These are phyloP conservation scores for Leptographium procerum DNA, from an alignment of 2,329 filamentous ascomycete species.

Conservation along the genomic window DNA sequence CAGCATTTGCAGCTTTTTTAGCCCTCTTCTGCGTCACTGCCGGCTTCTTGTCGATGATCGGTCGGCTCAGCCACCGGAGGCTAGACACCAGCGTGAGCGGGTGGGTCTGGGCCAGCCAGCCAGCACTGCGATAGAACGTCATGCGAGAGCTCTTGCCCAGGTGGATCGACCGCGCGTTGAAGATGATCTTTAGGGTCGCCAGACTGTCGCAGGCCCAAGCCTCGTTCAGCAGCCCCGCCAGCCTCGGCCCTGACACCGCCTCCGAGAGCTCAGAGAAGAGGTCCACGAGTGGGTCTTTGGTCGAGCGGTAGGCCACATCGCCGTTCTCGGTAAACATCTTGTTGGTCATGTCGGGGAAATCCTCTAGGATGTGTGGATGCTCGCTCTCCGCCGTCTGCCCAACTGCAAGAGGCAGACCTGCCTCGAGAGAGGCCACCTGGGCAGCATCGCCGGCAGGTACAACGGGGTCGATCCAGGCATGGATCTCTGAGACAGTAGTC, in stretches of 20 bases:
- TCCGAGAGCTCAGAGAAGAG: slow-evolving; percentile 42
- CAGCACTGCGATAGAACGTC: slow-evolving; percentile 39
- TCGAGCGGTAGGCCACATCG: slow-evolving; percentile 36
- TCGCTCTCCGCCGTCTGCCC: neutral
- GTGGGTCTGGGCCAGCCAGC: slow-evolving; percentile 45
- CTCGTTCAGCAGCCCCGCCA: slow-evolving; percentile 30
- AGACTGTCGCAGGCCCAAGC: slow-evolving; percentile 39
- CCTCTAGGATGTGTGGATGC: neutral
- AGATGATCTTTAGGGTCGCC: slow-evolving; percentile 46
- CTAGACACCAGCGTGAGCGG: slow-evolving; percentile 42
- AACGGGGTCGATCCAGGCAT: neutral
- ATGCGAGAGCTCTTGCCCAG: slow-evolving; percentile 42
- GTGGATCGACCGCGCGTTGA: slow-evolving; percentile 49
- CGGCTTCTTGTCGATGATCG: slow-evolving; percentile 42
- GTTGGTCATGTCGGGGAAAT: slow-evolving; percentile 15
- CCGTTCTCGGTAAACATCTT: slow-evolving; percentile 41
- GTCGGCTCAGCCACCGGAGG: slow-evolving; percentile 42
- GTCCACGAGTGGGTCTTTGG: slow-evolving; percentile 35
- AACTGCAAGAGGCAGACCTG: no score
- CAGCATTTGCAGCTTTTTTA: slow-evolving; percentile 1
- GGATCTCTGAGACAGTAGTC: neutral
- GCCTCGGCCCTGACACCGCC: slow-evolving; percentile 21
- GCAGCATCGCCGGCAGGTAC: neutral
- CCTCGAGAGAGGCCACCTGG: neutral
- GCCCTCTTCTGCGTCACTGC: slow-evolving; percentile 27